phyloP scores from a whole-genome alignment of 768 basidiomycete species.

The Rhodosporidiobolus sp. region DNA sequence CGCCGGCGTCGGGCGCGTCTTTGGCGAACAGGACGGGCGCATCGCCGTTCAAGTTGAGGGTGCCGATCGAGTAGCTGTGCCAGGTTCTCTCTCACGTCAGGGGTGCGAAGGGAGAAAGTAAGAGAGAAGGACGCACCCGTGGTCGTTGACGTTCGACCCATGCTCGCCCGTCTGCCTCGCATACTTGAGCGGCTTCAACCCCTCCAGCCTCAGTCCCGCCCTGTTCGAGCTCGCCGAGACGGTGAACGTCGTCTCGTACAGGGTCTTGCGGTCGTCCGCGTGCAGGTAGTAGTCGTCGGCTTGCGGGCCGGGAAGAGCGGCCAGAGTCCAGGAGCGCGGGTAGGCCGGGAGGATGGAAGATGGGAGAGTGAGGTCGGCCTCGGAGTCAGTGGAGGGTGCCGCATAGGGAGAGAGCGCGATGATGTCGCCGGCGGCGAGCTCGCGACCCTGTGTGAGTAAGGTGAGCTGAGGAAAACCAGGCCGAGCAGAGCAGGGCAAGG shows the following conservation, averaged over 20 bases:
- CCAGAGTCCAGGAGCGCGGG: constrained; percentile 56
- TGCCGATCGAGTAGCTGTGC: constrained; percentile 54
- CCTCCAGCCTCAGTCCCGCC: constrained; percentile 63
- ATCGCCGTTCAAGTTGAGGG: constrained; percentile 65
- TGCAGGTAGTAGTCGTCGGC: constrained; percentile 61
- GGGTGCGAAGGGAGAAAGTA: no score
- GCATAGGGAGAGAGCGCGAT: constrained; percentile 52
- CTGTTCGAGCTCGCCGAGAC: constrained; percentile 62
- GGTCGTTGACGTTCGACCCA: constrained; percentile 61
- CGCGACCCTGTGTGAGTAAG: constrained; percentile 54
- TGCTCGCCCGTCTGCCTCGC: constrained; percentile 62
- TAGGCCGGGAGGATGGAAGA: constrained; percentile 48
- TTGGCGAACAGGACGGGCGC: constrained; percentile 64
- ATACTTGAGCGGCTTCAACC: constrained; percentile 56
- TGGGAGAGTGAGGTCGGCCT: constrained; percentile 39
- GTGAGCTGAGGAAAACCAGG: rapidly evolving
- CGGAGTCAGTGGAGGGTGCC: constrained; percentile 40
- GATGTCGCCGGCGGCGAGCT: constrained; percentile 57
- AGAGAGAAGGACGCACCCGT: neutral
- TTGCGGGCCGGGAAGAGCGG: constrained; percentile 63
- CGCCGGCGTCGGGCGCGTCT: constrained; percentile 65
- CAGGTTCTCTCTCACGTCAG: no score
- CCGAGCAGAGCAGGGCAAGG: neutral
- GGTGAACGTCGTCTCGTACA: constrained; percentile 59
- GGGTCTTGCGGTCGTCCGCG: constrained; percentile 53